A percentile compares a stretch with the other conserved stretches of the same genome.
Conservation (phyloP, 768 basidiomycete genomes). For the Leccinellum albellum region DNA sequence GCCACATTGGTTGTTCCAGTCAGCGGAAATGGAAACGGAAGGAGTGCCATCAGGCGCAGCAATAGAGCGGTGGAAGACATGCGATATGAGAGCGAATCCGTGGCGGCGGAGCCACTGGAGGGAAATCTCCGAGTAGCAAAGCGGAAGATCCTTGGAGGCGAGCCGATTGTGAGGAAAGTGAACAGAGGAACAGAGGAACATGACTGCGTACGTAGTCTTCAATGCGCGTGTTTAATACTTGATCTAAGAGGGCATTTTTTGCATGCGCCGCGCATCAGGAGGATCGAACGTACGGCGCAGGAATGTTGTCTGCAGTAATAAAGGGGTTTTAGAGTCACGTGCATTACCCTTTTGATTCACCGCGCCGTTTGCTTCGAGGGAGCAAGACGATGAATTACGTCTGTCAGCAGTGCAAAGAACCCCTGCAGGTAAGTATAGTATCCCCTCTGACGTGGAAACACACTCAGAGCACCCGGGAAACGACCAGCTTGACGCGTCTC, state of each 20-base stretch:
- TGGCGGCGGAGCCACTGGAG: not conserved
- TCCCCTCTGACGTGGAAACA: not conserved
- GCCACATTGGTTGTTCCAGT: slow-evolving; percentile 4
- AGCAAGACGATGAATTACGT: slow-evolving; percentile 42
- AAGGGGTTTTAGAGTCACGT: too few species aligned
- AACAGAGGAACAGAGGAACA: too few species aligned
- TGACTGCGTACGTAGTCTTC: too few species aligned
- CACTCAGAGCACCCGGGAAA: slow-evolving; percentile 8
- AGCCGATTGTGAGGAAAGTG: not conserved
- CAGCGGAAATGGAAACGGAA: slow-evolving; percentile 18
- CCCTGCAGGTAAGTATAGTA: slow-evolving; percentile 59
- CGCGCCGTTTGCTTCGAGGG: not conserved
- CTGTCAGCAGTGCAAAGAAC: slow-evolving; percentile 91
- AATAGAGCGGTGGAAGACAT: not conserved
- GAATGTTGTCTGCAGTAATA: too few species aligned
- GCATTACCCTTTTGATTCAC: not conserved
- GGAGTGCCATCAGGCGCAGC: not conserved
- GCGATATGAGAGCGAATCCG: not conserved
- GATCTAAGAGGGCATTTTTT: too few species aligned
- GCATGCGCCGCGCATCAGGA: too few species aligned
- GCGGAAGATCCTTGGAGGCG: not conserved
- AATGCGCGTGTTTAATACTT: too few species aligned
- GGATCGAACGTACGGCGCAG: too few species aligned
- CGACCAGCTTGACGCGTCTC: slow-evolving; percentile 79
- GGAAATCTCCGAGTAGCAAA: not conserved